Conservation (phyloP, 129 eudicot species). For the Erigeron canadensis region DNA sequence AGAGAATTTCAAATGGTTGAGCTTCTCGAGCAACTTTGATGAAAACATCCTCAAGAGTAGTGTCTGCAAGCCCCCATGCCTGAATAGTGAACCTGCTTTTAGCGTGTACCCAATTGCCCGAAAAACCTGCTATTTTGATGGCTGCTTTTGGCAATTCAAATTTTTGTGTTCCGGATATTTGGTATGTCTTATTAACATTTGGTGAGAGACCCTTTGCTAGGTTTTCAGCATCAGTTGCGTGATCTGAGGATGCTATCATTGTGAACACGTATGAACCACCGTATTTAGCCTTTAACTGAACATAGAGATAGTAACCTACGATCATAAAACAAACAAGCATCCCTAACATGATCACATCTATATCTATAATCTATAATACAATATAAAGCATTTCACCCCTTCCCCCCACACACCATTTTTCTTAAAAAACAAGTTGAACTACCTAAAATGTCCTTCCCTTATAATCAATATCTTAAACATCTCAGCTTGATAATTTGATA, state of each 20-base stretch:
- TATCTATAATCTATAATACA: no score
- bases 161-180: conserved; percentile 82
- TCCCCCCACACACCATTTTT: no score
- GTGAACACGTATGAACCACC: conserved; percentile 87
- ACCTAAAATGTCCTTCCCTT: no score
- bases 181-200: conserved; percentile 70
- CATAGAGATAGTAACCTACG: conserved; percentile 9
- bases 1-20: conserved; percentile 51
- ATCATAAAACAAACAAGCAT: not conserved
- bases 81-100: conserved; percentile 75
- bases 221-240: conserved; percentile 67
- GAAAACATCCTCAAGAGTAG: conserved; percentile 87
- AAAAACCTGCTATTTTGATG: conserved; percentile 71
- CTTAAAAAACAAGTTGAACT: no score
- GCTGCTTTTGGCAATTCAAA: conserved; percentile 81
- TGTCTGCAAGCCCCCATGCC: conserved; percentile 93
- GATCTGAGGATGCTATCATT: conserved; percentile 66
- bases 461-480: no score
- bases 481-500: no score
- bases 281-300: conserved; percentile 87
- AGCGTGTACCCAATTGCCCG: conserved; percentile 74
- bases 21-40: conserved; percentile 89
- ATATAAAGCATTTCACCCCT: no score
- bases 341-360: not conserved
- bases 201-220: conserved; percentile 56